Base-by-base conservation (phyloP, 768 basidiomycete genomes). In the Pisolithus tinctorius region DNA sequence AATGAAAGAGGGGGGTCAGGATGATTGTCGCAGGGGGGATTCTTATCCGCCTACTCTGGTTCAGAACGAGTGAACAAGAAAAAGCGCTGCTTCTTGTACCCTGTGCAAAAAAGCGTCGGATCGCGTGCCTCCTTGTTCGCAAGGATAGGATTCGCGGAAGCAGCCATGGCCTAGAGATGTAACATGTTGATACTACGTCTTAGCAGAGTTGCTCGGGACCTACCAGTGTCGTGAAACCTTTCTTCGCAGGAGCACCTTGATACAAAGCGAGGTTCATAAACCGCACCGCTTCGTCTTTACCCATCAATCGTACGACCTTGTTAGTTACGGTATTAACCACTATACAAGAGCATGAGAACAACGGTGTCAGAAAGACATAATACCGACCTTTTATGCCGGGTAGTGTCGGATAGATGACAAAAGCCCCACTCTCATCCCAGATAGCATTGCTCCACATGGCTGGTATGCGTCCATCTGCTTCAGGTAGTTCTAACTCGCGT, bases 391-490 rank as follows among this genome's bases (percentile, higher is more conserved):
- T 99, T 59, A 99, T 86, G 2, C 96, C 96, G 41, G 97, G 74
- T 55, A 99, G 70, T 0, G 93, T 92, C 16, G 95, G 91, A 62
- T 98, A 99, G 30, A 99, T 67, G 17, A 98, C 74, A 63, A 99
- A 96, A 14, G 91, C 86, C 4, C 95, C 94, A 55, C 88, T 93
- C 69, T 99, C 96, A 62, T 99, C 96, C 94, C 94, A 99, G n/a
- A 93, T 79, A 1, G 84, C 89, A 63, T 90, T 94, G 26, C 83
- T 88, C 76, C 88, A 93, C 60, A 83, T 80, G 23, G 84, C 88
- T 48, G 83, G 86, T 51, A 80, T 73, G 48, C 72, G 75, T 27
- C 84, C 85, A 62, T 89, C 88, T 4, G 83, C 81, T 11, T 83
- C 86, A 36, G 86, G 83, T 50, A 86, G 71, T 70, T 97, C 93